phyloP scores from a whole-genome alignment of 352 stramenopile species.

The Globisporangium spinosum region DNA sequence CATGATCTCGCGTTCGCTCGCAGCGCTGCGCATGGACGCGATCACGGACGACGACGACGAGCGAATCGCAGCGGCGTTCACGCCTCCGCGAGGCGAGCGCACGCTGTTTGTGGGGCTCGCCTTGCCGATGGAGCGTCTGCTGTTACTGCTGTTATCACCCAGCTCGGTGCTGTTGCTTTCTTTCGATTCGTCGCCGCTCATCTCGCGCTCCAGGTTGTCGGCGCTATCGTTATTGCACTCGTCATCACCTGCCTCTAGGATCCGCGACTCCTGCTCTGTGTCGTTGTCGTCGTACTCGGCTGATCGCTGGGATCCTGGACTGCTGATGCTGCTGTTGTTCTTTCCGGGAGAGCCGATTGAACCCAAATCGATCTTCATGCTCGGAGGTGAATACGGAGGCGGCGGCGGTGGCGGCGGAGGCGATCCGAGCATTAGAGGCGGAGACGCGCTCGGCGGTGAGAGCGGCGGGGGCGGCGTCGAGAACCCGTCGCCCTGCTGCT shows the following conservation, averaged over 20 bases:
- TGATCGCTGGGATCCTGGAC: conserved; percentile 2
- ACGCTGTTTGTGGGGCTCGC: conserved; percentile 3
- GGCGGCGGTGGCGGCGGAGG: conserved; percentile 33
- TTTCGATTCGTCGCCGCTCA: conserved; percentile 7
- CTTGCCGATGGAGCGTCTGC: background rate
- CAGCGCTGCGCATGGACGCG: conserved; percentile 63
- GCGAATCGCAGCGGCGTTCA: conserved; percentile 18
- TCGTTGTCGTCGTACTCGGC: conserved; percentile 3
- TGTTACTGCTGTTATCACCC: background rate
- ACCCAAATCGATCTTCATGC: conserved; percentile 33
- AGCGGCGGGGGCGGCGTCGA: conserved; percentile 44
- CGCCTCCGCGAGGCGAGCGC: conserved; percentile 9
- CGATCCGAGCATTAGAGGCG: conserved; percentile 13
- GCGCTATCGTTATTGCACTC: conserved; percentile 21
- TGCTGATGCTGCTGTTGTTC: background rate
- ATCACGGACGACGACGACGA: conserved; percentile 56
- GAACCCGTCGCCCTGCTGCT: conserved; percentile 24
- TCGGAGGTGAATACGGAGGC: conserved; percentile 55
- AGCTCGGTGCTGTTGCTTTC: background rate
- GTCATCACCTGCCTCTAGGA: conserved; percentile 14
- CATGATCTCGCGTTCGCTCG: conserved; percentile 74
- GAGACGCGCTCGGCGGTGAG: conserved; percentile 34
- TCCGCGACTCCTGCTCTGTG: conserved; percentile 18
- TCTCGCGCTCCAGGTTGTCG: background rate
- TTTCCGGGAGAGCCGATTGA: conserved; percentile 25